Evolutionary conservation across 2,329 filamentous ascomycete species (phyloP).

Genomic region (Westerdykella ornata): DNA sequence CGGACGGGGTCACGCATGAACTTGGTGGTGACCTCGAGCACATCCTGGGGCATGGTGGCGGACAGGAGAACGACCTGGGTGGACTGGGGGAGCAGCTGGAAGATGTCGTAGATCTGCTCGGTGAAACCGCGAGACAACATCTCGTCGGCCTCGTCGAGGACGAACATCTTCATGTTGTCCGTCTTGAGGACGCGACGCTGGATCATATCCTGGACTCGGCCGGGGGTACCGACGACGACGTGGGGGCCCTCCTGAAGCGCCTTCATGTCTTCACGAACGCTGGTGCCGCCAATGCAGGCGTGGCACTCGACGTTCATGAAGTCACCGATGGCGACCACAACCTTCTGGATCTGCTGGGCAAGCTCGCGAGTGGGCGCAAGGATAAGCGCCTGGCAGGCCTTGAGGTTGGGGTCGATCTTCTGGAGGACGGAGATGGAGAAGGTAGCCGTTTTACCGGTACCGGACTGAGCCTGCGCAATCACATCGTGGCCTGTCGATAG

Average conservation of each 20-base stretch:
- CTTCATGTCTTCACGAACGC: slow-evolving; percentile 97
- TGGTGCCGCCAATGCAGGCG: slow-evolving; percentile 97
- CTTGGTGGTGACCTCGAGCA: slow-evolving; percentile 98
- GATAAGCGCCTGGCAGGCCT: slow-evolving; percentile 96
- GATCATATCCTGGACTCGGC: slow-evolving; percentile 99
- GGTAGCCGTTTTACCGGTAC: slow-evolving; percentile 98
- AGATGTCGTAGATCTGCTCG: slow-evolving; percentile 99
- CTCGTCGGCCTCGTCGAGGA: slow-evolving; percentile 98
- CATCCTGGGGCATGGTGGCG: slow-evolving; percentile 97
- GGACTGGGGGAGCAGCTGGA: slow-evolving; percentile 94
- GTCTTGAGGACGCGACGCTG: slow-evolving; percentile 96
- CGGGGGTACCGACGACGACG: slow-evolving; percentile 94
- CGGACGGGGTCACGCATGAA: slow-evolving; percentile 99
- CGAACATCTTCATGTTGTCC: slow-evolving; percentile 99
- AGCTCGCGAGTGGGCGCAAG: slow-evolving; percentile 97
- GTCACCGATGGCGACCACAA: slow-evolving; percentile 96
- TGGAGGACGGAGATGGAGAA: slow-evolving; percentile 99
- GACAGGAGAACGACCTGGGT: slow-evolving; percentile 98
- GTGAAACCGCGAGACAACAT: slow-evolving; percentile 99
- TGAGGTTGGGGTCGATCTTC: slow-evolving; percentile 92
- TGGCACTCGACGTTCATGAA: slow-evolving; percentile 99
- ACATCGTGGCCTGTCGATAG: slow-evolving; percentile 71
- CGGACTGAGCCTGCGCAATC: slow-evolving; percentile 98
- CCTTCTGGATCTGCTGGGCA: slow-evolving; percentile 99
- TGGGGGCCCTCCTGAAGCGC: slow-evolving; percentile 92